These are phyloP conservation scores for Ophiocordyceps australis DNA, from an alignment of 2,329 filamentous ascomycete genomes.

Conservation along the genomic window DNA sequence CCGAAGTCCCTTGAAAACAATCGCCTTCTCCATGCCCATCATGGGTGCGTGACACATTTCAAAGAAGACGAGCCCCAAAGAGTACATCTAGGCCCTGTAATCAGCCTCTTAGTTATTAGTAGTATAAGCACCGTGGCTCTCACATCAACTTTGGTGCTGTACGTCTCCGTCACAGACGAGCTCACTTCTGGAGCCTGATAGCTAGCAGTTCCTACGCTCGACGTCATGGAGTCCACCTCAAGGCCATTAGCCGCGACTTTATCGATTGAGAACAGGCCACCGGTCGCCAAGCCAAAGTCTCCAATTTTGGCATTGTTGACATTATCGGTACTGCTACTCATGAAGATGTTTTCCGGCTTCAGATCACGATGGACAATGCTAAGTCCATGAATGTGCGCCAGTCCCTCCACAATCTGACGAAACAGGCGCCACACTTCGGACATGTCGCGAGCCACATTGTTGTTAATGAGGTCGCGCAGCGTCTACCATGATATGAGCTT, in stretches of 20 bases:
- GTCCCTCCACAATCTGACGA: slow-evolving; percentile 74
- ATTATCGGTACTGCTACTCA: slow-evolving; percentile 48
- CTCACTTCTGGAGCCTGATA: slow-evolving; percentile 89
- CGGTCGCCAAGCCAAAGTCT: slow-evolving; percentile 89
- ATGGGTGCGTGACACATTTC: slow-evolving; percentile 75
- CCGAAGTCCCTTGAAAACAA: slow-evolving; percentile 49
- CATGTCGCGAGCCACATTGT: slow-evolving; percentile 53
- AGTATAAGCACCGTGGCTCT: too few species aligned
- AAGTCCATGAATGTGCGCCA: slow-evolving; percentile 75
- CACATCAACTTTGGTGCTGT: slow-evolving; percentile 84
- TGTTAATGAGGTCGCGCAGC: slow-evolving; percentile 69
- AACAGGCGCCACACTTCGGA: slow-evolving; percentile 82
- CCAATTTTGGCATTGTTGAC: slow-evolving; percentile 87
- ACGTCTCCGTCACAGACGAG: slow-evolving; percentile 54
- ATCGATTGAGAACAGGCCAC: slow-evolving; percentile 55
- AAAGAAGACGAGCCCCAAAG: slow-evolving; percentile 91
- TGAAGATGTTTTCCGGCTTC: slow-evolving; percentile 96
- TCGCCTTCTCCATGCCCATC: slow-evolving; percentile 46
- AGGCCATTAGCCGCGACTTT: slow-evolving; percentile 21
- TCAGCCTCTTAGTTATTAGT: not conserved
- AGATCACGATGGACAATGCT: slow-evolving; percentile 92
- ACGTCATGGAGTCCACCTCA: slow-evolving; percentile 47
- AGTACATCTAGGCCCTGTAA: slow-evolving; percentile 59
- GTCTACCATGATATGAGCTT: slow-evolving; percentile 40
- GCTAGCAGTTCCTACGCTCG: slow-evolving; percentile 59